A percentile compares a stretch with the other conserved stretches of the same genome.
phyloP scores from a whole-genome alignment of 2,329 filamentous ascomycete genomes.

The Aureobasidium sp. region DNA sequence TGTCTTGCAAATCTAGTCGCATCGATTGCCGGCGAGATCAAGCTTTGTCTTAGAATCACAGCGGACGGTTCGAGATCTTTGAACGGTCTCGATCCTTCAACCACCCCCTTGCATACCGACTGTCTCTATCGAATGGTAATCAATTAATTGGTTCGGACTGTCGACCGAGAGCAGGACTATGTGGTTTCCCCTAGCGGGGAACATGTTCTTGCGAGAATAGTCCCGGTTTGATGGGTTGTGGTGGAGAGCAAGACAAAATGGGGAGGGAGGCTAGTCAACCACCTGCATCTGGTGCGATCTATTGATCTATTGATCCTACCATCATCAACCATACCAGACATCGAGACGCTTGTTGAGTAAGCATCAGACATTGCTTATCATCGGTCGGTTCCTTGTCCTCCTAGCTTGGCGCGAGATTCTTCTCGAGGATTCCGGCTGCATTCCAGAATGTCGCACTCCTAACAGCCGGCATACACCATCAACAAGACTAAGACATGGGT shows the following conservation, averaged over 20 bases:
- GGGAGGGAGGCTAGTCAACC: not conserved
- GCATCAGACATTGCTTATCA: not conserved
- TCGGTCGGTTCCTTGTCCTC: not conserved
- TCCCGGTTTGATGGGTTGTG: not conserved
- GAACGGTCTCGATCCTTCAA: not conserved
- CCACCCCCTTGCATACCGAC: not conserved
- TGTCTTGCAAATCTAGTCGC: not conserved
- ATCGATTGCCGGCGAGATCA: not conserved
- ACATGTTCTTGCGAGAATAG: not conserved
- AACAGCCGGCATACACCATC: not conserved
- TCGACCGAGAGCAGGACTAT: not conserved
- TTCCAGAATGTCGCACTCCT: not conserved
- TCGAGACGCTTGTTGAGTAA: not conserved
- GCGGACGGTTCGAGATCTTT: not conserved
- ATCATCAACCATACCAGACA: not conserved
- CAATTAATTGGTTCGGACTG: not conserved
- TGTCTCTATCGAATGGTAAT: slow-evolving; percentile 5
- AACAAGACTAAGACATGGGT: not conserved
- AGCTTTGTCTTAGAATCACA: not conserved
- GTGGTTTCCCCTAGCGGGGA: not conserved
- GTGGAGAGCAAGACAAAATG: not conserved
- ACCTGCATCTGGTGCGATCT: not conserved
- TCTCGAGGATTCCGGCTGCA: not conserved
- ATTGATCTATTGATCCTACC: not conserved
- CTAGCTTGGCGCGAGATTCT: not conserved